Conservation (phyloP, 257 asterid genomes). For the Paulownia fortunei region DNA sequence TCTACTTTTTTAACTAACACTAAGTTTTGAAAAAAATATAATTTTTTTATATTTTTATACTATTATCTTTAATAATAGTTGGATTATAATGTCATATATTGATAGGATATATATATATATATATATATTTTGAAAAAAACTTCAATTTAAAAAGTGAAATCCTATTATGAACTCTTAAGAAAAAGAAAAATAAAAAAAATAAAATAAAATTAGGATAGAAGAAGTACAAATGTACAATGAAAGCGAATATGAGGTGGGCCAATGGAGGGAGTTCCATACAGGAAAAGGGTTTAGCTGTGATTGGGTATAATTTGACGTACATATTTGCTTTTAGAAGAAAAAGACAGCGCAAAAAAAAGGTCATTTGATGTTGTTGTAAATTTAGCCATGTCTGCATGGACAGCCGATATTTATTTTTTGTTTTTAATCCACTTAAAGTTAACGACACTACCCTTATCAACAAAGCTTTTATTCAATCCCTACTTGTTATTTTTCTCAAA, state of each 20-base stretch:
- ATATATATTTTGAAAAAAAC: too few relatives aligned
- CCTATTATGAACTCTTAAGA: background rate
- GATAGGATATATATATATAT: too few relatives aligned
- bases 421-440: background rate
- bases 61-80: too few relatives aligned
- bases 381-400: constrained; percentile 9
- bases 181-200: background rate
- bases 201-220: background rate
- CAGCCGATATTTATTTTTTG: background rate
- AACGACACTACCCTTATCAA: constrained; percentile 5
- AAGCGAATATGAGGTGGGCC: background rate
- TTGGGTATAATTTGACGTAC: constrained; percentile 31
- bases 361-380: constrained; percentile 20
- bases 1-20: too few relatives aligned
- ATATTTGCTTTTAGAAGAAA: constrained; percentile 39
- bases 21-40: too few relatives aligned
- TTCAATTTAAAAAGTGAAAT: too few relatives aligned
- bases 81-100: too few relatives aligned
- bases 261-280: background rate
- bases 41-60: too few relatives aligned
- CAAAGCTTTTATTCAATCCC: background rate
- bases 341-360: constrained; percentile 27
- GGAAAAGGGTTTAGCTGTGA: background rate
- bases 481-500: background rate
- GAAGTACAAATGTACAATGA: background rate